Conservation (phyloP, 441 rosid genomes). For the Brassica hybrid region DNA sequence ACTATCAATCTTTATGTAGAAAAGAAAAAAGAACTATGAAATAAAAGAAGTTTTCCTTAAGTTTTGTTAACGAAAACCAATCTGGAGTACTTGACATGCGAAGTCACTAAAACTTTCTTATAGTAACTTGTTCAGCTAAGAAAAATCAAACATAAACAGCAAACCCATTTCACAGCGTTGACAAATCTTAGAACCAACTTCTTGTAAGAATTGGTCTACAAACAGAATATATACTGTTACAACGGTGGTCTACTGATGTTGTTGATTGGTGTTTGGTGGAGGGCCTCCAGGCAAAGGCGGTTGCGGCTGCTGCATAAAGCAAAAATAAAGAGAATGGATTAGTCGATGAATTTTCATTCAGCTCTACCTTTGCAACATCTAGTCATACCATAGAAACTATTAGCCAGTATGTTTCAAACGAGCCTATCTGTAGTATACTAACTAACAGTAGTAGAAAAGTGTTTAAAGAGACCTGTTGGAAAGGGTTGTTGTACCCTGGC, state of each 20-base stretch:
- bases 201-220: slow-evolving; percentile 24
- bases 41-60: too few relatives aligned
- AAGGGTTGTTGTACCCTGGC: slow-evolving; percentile 89
- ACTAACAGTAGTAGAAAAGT: neutral
- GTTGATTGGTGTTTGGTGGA: slow-evolving; percentile 42
- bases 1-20: neutral
- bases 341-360: neutral
- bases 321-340: neutral
- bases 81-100: slow-evolving; percentile 14
- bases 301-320: slow-evolving; percentile 25
- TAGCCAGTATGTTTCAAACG: slow-evolving; percentile 2
- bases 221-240: slow-evolving; percentile 31
- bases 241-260: slow-evolving; percentile 38
- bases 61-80: slow-evolving; percentile 13
- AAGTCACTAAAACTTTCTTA: slow-evolving; percentile 12
- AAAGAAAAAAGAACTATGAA: neutral
- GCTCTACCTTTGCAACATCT: slow-evolving; percentile 18
- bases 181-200: slow-evolving; percentile 15
- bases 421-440: slow-evolving; percentile 3
- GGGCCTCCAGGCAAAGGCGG: slow-evolving; percentile 39
- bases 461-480: slow-evolving; percentile 48
- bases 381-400: slow-evolving; percentile 10
- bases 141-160: neutral
- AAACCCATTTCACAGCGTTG: slow-evolving; percentile 27
- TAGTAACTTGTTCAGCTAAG: slow-evolving; percentile 20